phyloP scores from a whole-genome alignment of 768 basidiomycete genomes.

The Rhizopogon vesiculosus region DNA sequence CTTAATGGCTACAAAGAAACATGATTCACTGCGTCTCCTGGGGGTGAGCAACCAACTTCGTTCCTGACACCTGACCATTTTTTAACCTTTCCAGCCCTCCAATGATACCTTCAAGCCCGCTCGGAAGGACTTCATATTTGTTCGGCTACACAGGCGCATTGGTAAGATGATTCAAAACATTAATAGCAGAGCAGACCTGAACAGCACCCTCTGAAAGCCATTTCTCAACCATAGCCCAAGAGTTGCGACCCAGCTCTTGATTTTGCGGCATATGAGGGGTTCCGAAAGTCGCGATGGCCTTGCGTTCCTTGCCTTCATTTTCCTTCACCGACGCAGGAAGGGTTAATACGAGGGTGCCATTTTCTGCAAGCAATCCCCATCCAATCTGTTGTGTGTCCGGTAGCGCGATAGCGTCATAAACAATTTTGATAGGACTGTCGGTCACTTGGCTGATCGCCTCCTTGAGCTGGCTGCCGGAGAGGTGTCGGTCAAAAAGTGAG shows the following conservation, averaged over 20 bases:
- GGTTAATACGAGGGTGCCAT: conserved; percentile 29
- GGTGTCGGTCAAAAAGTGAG: conserved; percentile 34
- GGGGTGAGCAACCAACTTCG: conserved; percentile 39
- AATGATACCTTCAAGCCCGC: conserved; percentile 33
- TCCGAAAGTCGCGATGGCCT: conserved; percentile 16
- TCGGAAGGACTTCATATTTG: conserved; percentile 33
- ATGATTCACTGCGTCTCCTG: conserved; percentile 27
- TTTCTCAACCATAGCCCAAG: conserved; percentile 15
- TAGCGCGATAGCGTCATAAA: conserved; percentile 28
- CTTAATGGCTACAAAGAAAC: not conserved
- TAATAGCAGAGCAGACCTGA: conserved; percentile 12
- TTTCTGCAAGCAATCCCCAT: conserved; percentile 25
- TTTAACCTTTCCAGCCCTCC: conserved; percentile 32
- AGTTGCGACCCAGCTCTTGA: conserved; percentile 7
- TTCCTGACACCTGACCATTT: conserved; percentile 34
- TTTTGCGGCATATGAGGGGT: conserved; percentile 17
- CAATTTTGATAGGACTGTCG: conserved; percentile 14
- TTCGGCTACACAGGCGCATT: conserved; percentile 26
- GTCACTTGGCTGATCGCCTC: conserved; percentile 24
- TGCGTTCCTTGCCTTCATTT: conserved; percentile 16
- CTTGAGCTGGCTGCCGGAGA: conserved; percentile 9
- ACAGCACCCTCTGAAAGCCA: conserved; percentile 23
- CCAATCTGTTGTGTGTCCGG: conserved; percentile 31
- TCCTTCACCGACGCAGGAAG: conserved; percentile 18
- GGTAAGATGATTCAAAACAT: not conserved